Percentiles rank a stretch among this genome's conserved stretches.
These are phyloP conservation scores for Auricularia heimuer DNA, from an alignment of 768 basidiomycete species.

Conservation along the genomic window DNA sequence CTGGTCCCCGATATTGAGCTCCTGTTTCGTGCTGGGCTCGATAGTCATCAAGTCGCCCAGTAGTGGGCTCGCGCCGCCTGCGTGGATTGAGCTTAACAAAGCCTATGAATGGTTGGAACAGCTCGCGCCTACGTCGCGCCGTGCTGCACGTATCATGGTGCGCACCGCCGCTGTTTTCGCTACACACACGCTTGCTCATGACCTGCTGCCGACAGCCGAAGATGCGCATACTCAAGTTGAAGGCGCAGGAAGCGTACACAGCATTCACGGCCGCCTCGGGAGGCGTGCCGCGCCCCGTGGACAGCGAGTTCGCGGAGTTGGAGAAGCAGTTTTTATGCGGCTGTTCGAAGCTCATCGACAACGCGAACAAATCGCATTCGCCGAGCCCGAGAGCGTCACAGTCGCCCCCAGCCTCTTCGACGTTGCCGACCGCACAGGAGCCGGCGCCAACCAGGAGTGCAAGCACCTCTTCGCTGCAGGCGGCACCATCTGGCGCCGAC, in stretches of 20 bases:
- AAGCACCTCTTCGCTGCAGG: too few species aligned
- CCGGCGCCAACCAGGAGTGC: too few species aligned
- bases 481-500: too few species aligned
- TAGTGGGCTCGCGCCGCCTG: background rate
- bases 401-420: too few species aligned
- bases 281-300: too few species aligned
- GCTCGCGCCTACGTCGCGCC: background rate
- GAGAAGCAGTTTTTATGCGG: background rate
- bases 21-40: constrained; percentile 28
- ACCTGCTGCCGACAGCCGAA: background rate
- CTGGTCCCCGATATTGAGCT: constrained; percentile 44
- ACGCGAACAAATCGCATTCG: too few species aligned
- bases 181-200: background rate
- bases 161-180: background rate
- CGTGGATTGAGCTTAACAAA: background rate
- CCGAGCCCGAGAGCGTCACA: too few species aligned
- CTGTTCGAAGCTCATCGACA: too few species aligned
- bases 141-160: background rate
- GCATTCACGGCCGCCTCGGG: background rate
- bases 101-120: background rate
- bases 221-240: background rate
- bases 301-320: background rate
- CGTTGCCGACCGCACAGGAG: too few species aligned
- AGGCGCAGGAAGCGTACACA: background rate
- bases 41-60: background rate